These are phyloP conservation scores for Prunus mume DNA, from an alignment of 306 rosid species.

Conservation along the genomic window DNA sequence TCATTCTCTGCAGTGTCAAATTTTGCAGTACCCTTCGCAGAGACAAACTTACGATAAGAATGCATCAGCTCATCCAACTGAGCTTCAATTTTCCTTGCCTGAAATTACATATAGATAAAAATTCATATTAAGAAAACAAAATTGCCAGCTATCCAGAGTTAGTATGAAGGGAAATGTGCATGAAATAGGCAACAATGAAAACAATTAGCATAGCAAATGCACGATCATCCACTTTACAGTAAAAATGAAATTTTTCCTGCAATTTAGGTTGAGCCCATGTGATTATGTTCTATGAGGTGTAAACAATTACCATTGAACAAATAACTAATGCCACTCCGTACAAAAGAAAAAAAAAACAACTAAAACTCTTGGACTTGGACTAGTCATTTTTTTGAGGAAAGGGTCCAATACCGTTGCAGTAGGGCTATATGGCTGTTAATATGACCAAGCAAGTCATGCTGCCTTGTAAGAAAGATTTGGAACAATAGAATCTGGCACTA, in stretches of 20 bases:
- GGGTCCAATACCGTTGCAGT: too few species aligned
- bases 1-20: slow-evolving; percentile 58
- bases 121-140: neutral
- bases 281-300: neutral
- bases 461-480: too few species aligned
- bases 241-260: neutral
- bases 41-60: slow-evolving; percentile 76
- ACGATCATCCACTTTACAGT: neutral
- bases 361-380: too few species aligned
- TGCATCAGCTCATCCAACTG: slow-evolving; percentile 94
- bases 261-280: neutral
- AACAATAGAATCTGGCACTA: too few species aligned
- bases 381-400: too few species aligned
- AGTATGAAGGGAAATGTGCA: slow-evolving; percentile 14
- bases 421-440: too few species aligned
- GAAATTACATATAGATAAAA: slow-evolving; percentile 20
- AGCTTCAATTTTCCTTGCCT: slow-evolving; percentile 97
- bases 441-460: too few species aligned
- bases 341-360: neutral
- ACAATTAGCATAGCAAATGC: neutral
- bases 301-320: neutral
- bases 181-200: neutral
- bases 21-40: slow-evolving; percentile 70
- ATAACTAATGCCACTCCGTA: neutral
- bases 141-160: neutral